phyloP scores from a whole-genome alignment of 345 rosid species.

The Ricinus communis region DNA sequence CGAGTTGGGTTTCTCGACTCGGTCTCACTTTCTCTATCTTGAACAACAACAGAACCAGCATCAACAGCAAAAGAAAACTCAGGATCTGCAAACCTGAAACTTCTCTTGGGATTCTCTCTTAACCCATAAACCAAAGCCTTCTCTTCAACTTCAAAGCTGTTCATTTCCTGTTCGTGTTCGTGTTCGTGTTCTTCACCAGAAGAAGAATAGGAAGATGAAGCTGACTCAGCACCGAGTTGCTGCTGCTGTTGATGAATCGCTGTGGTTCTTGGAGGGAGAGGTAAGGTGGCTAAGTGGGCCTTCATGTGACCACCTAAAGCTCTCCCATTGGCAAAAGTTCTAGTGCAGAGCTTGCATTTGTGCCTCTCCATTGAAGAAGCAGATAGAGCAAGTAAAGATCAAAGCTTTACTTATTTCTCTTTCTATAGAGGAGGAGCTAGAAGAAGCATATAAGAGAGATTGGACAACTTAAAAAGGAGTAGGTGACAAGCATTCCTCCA shows the following conservation, averaged over 20 bases:
- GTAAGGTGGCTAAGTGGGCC: constrained; percentile 25
- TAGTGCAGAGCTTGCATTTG: constrained; percentile 36
- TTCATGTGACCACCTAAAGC: constrained; percentile 39
- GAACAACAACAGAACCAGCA: constrained; percentile 21
- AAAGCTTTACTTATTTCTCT: not conserved
- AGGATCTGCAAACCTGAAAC: constrained; percentile 38
- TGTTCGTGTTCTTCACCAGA: constrained; percentile 14
- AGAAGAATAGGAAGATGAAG: constrained; percentile 19
- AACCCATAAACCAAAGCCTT: constrained; percentile 25
- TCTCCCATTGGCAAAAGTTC: constrained; percentile 31
- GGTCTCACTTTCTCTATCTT: constrained; percentile 37
- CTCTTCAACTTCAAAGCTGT: constrained; percentile 15
- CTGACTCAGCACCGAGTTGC: constrained; percentile 11
- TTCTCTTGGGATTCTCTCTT: constrained; percentile 38
- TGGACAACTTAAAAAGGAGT: constrained; percentile 37
- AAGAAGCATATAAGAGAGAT: constrained; percentile 6
- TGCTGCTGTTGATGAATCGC: constrained; percentile 15
- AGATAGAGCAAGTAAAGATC: constrained; percentile 9
- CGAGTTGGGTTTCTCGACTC: constrained; percentile 36
- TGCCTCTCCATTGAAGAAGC: constrained; percentile 29
- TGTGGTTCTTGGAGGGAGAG: constrained; percentile 16
- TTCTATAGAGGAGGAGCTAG: not conserved
- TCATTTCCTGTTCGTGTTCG: constrained; percentile 16
- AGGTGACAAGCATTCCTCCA: constrained; percentile 44
- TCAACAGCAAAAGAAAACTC: constrained; percentile 30